These are phyloP conservation scores for Starmerella ratchasimensis DNA, from an alignment of 805 yeast genomes.

Conservation along the genomic window DNA sequence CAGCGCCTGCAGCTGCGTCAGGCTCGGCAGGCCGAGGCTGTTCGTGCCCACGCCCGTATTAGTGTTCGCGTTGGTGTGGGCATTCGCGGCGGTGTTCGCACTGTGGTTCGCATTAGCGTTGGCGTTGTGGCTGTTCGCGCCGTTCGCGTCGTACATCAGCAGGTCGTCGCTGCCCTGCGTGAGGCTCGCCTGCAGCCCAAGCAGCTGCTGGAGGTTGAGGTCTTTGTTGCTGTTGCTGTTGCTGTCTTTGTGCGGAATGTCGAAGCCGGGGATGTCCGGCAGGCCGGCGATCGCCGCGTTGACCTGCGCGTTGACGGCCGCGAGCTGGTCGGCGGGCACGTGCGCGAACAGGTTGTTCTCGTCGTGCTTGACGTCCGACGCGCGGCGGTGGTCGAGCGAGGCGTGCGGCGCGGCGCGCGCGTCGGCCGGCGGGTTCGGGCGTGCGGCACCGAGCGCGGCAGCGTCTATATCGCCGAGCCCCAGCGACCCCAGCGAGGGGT, in stretches of 20 bases:
- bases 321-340: constrained; percentile 15
- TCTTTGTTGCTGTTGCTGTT: background rate
- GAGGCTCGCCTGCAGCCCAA: constrained; percentile 4
- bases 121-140: background rate
- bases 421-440: background rate
- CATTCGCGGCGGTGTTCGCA: no score
- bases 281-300: constrained; percentile 17
- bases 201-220: constrained; percentile 1
- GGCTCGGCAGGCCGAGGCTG: constrained; percentile 3
- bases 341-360: constrained; percentile 22
- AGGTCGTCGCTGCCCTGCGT: background rate
- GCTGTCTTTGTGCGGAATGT: constrained; percentile 2
- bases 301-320: constrained; percentile 18
- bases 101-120: background rate
- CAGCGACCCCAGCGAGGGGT: background rate
- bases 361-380: constrained; percentile 8
- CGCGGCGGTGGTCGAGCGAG: background rate
- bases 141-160: background rate
- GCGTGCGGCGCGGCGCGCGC: no score
- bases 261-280: constrained; percentile 19
- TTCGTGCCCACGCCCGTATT: background rate
- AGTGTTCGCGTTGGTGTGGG: background rate
- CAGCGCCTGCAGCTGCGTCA: constrained; percentile 8
- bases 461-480: background rate
- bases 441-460: background rate